phyloP scores from a whole-genome alignment of 495 filamentous ascomycete species.

The Trichoderma parareesei region DNA sequence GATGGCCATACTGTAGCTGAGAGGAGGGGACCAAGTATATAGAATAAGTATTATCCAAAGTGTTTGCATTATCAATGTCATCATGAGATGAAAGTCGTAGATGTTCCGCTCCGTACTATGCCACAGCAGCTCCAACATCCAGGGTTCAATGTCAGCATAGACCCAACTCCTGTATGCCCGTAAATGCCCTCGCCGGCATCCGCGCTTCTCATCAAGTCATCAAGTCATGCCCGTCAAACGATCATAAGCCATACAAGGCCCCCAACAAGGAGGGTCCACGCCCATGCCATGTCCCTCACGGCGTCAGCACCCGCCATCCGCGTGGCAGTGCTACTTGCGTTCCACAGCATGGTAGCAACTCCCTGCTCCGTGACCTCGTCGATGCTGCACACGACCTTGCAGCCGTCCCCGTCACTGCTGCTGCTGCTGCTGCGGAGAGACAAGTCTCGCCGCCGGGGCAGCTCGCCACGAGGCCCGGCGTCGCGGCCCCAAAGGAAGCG shows the following conservation, averaged over 20 bases:
- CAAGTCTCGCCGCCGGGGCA: slow-evolving; percentile 17
- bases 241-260: background rate
- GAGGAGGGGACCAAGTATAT: too few relatives aligned
- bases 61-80: background rate
- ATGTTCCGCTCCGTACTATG: background rate
- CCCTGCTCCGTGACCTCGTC: slow-evolving; percentile 36
- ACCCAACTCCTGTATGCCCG: too few relatives aligned
- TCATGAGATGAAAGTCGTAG: background rate
- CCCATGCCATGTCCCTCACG: background rate
- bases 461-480: background rate
- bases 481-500: background rate
- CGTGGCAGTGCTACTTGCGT: slow-evolving; percentile 23
- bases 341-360: slow-evolving; percentile 35
- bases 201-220: too few relatives aligned
- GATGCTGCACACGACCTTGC: slow-evolving; percentile 40
- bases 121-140: background rate
- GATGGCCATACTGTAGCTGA: too few relatives aligned
- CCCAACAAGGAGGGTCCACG: background rate
- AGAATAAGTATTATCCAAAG: background rate
- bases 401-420: slow-evolving; percentile 18
- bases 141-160: background rate
- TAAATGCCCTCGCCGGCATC: too few relatives aligned
- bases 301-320: slow-evolving; percentile 13
- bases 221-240: background rate
- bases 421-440: background rate